Conservation (phyloP, 192 early-diverging fungal species). For the Backusella morwellensis region DNA sequence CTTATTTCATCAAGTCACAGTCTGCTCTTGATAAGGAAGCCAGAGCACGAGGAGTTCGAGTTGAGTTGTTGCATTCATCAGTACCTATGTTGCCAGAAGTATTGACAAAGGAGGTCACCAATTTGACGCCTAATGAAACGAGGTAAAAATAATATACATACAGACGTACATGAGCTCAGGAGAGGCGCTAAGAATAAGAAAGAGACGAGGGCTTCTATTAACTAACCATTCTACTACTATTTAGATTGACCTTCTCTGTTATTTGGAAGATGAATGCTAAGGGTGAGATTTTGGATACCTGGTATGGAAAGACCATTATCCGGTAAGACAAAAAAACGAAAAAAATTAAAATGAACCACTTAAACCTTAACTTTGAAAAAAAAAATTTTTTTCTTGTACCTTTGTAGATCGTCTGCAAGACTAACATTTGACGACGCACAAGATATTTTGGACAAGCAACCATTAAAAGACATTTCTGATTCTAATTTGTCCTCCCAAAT, state of each 20-base stretch:
- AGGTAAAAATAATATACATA: constrained; percentile 17
- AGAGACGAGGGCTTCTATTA: not conserved
- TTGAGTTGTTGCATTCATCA: constrained; percentile 95
- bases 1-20: constrained; percentile 90
- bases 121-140: constrained; percentile 84
- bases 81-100: constrained; percentile 96
- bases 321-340: constrained; percentile 39
- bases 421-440: constrained; percentile 64
- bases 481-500: not conserved
- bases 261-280: constrained; percentile 93
- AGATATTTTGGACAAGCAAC: constrained; percentile 11
- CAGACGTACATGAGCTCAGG: not conserved
- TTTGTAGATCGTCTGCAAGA: constrained; percentile 69
- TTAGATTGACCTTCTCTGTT: constrained; percentile 81
- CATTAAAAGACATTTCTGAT: not conserved
- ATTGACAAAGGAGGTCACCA: constrained; percentile 92
- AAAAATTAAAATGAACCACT: not conserved
- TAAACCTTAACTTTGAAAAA: not conserved
- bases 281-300: constrained; percentile 72
- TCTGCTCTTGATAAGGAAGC: constrained; percentile 95
- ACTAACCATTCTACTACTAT: not conserved
- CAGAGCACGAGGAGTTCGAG: constrained; percentile 83
- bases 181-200: not conserved
- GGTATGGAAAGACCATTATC: constrained; percentile 87
- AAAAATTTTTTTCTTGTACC: constrained; percentile 50